Evolutionary conservation across 441 rosid species (phyloP).

Genomic region (Gossypium schwendimanii): DNA sequence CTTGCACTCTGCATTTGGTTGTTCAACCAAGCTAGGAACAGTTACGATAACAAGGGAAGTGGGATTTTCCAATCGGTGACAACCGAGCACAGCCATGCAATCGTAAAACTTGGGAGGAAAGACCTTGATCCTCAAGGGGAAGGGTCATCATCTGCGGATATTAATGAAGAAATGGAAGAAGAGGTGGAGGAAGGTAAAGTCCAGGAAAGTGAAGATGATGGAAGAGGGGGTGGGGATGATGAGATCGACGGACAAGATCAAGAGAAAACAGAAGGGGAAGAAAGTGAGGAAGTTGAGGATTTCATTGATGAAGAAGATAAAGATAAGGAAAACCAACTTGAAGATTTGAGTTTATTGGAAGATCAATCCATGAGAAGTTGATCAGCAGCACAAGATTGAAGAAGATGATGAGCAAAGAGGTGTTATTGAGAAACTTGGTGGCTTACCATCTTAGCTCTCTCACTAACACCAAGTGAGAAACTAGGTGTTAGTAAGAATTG

Average conservation of each 20-base stretch:
- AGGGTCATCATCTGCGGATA: constrained; percentile 7
- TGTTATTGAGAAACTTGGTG: background rate
- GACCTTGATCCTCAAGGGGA: constrained; percentile 21
- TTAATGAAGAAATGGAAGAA: background rate
- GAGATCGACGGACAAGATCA: constrained; percentile 37
- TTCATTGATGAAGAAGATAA: constrained; percentile 51
- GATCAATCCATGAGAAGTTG: constrained; percentile 14
- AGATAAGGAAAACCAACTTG: constrained; percentile 18
- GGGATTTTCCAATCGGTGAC: constrained; percentile 2
- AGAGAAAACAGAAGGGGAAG: constrained; percentile 38
- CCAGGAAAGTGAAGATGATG: constrained; percentile 25
- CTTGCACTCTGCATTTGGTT: constrained; percentile 48
- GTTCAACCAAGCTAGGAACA: constrained; percentile 42
- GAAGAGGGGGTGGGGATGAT: constrained; percentile 35
- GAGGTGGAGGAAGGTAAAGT: constrained; percentile 20
- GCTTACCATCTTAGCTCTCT: background rate
- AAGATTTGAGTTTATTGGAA: constrained; percentile 15
- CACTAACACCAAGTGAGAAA: background rate
- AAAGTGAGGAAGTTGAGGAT: constrained; percentile 49
- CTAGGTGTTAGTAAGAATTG: background rate
- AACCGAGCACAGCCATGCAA: background rate
- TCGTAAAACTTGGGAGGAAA: constrained; percentile 47
- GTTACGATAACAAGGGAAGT: constrained; percentile 19
- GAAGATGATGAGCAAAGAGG: background rate
- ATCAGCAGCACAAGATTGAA: constrained; percentile 20